Base-by-base conservation (phyloP, 73 alveolate species). In the Paramecium sexaurelia region DNA sequence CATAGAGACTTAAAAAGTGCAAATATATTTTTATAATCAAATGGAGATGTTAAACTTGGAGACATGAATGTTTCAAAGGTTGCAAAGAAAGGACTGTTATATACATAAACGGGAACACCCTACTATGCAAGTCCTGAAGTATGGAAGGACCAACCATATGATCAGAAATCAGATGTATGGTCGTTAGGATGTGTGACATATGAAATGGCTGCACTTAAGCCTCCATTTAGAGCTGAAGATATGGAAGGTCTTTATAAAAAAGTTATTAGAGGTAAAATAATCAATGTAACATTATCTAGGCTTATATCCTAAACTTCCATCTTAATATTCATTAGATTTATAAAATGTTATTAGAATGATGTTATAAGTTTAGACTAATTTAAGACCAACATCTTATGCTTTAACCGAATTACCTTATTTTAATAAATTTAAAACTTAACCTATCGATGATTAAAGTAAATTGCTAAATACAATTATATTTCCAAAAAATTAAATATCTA, bases 81-180 rank as follows among this genome's bases (percentile, higher is more conserved):
- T 5, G 94, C 96, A 0, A 92, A 95, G n/a, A 91, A 92, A 20
- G 98, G 98, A 3, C 73, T 97, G 37, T 94, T 97, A 56, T 85
- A 96, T 69, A 98, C 99, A 9, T 92, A 94, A 55, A 98, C 98
- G 15, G 99, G 99, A 19, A 98, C 99, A 4, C 99, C 99, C 1
- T 98, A 98, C 84, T 98, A 98, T 93, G 96, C 97, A 95, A 91
- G 96, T 55, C 97, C 97, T 13, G 97, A 94, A 33, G 97, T 94
- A 19, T 94, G 97, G 97, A 92, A 87, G 84, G 97, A 94, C 35
- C 83, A 75, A 57, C 97, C 97, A 1, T 94, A 94, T 75, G 91
- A 83, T 55, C 29, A 66, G 10, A 94, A 94, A 61, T 78, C 94
- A 22, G 97, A 94, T 92, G 84, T 94, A 19, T 94, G 97, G 97